These are phyloP conservation scores for Calendula officinalis DNA, from an alignment of 129 eudicot genomes.

Conservation along the genomic window DNA sequence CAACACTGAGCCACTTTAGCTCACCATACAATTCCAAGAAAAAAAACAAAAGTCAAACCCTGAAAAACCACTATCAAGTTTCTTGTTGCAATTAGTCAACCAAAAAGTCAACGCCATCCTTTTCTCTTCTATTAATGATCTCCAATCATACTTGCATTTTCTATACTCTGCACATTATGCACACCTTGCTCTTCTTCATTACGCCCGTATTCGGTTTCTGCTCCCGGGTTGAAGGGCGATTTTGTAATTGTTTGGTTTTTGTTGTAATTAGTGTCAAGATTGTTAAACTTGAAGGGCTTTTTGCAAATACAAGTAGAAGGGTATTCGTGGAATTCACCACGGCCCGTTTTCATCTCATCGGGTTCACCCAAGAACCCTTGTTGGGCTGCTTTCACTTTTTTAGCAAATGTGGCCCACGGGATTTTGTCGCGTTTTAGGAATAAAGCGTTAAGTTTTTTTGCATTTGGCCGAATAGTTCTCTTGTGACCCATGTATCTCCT, in stretches of 20 bases:
- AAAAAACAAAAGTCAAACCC: constrained; percentile 16
- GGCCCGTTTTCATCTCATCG: constrained; percentile 79
- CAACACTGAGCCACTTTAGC: constrained; percentile 28
- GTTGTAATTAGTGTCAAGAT: constrained; percentile 15
- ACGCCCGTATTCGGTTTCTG: constrained; percentile 29
- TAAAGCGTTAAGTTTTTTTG: constrained; percentile 73
- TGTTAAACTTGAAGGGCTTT: constrained; percentile 43
- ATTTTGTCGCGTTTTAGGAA: constrained; percentile 60
- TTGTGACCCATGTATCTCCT: constrained; percentile 99
- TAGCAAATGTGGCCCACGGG: constrained; percentile 79
- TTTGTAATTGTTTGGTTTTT: constrained; percentile 14
- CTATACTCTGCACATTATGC: constrained; percentile 23
- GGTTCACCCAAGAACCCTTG: constrained; percentile 98
- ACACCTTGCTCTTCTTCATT: constrained; percentile 32
- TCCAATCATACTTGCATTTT: constrained; percentile 14
- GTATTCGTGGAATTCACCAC: constrained; percentile 85
- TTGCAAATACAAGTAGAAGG: constrained; percentile 87
- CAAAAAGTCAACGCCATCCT: constrained; percentile 38
- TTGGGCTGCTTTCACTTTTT: constrained; percentile 86
- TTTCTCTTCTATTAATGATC: constrained; percentile 15
- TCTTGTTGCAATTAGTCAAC: constrained; percentile 41
- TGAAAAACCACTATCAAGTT: neutral
- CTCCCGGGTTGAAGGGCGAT: constrained; percentile 28
- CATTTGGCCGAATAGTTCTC: constrained; percentile 90
- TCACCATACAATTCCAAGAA: constrained; percentile 21